phyloP scores from a whole-genome alignment of 2,329 filamentous ascomycete genomes.

The Cercospora brassicicola region DNA sequence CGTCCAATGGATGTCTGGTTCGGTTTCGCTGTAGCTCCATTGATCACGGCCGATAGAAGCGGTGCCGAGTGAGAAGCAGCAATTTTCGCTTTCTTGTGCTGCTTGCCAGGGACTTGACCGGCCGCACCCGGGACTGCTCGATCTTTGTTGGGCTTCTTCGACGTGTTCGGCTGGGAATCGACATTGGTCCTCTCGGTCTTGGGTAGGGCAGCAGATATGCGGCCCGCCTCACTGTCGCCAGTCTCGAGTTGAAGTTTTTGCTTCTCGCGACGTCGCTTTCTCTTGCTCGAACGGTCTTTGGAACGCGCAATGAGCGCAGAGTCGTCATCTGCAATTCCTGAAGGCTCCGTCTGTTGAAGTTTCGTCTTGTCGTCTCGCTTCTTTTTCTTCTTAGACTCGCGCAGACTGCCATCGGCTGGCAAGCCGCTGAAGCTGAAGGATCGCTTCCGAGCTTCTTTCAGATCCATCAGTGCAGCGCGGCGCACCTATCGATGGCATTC shows the following conservation, averaged over 20 bases:
- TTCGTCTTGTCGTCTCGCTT: background rate
- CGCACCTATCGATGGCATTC: background rate
- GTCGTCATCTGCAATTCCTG: background rate
- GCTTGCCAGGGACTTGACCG: background rate
- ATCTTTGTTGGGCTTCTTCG: background rate
- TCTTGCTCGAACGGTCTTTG: background rate
- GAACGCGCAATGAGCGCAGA: background rate
- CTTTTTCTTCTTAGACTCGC: background rate
- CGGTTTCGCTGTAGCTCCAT: too few relatives aligned
- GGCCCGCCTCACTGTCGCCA: background rate
- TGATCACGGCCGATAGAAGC: background rate
- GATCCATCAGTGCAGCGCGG: background rate
- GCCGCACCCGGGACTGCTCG: background rate
- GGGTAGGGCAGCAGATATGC: background rate
- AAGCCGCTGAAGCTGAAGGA: slow-evolving; percentile 5
- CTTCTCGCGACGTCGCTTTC: background rate
- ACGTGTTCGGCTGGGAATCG: too few relatives aligned
- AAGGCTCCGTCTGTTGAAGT: background rate
- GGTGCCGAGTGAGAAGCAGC: background rate
- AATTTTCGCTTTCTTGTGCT: background rate
- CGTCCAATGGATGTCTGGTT: too few relatives aligned
- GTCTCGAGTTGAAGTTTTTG: background rate
- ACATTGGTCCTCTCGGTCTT: background rate
- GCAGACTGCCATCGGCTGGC: background rate
- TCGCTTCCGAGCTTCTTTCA: background rate